phyloP scores from a whole-genome alignment of 352 stramenopile species.

The Thalassiosira mediterranea region DNA sequence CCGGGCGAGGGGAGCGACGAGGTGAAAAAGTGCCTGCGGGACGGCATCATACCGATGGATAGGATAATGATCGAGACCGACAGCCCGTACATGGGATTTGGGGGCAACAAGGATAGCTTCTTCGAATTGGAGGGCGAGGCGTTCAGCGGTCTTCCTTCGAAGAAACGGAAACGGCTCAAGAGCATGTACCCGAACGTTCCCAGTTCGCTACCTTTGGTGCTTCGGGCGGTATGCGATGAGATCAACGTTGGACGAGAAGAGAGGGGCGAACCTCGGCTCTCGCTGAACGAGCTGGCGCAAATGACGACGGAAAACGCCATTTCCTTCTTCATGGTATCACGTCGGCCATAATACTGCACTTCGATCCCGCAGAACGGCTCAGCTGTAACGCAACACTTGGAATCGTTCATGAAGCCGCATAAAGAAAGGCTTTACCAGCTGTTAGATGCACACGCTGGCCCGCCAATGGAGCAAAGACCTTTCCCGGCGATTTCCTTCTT shows the following conservation, averaged over 20 bases:
- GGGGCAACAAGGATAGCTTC: constrained; percentile 62
- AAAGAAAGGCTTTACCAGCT: constrained; percentile 54
- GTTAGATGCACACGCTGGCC: constrained; percentile 38
- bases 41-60: constrained; percentile 73
- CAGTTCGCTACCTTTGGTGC: constrained; percentile 58
- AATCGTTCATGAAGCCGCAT: constrained; percentile 2
- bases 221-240: constrained; percentile 57
- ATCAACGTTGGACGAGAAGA: constrained; percentile 49
- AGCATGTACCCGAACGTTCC: constrained; percentile 80
- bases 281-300: constrained; percentile 46
- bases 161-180: constrained; percentile 77
- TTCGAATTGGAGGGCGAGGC: constrained; percentile 48
- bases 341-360: background rate
- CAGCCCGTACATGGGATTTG: constrained; percentile 83
- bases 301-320: constrained; percentile 52
- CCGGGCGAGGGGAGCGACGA: constrained; percentile 50
- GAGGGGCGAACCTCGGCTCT: constrained; percentile 25
- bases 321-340: constrained; percentile 37
- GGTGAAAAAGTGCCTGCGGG: constrained; percentile 53
- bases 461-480: constrained; percentile 50
- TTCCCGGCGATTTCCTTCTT: too few species aligned
- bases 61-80: constrained; percentile 83
- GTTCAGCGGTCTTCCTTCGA: constrained; percentile 48
- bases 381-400: background rate
- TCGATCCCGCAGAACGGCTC: too few species aligned